Evolutionary conservation across 768 basidiomycete genomes (phyloP).

Genomic region (Leccinellum rugosiceps): DNA sequence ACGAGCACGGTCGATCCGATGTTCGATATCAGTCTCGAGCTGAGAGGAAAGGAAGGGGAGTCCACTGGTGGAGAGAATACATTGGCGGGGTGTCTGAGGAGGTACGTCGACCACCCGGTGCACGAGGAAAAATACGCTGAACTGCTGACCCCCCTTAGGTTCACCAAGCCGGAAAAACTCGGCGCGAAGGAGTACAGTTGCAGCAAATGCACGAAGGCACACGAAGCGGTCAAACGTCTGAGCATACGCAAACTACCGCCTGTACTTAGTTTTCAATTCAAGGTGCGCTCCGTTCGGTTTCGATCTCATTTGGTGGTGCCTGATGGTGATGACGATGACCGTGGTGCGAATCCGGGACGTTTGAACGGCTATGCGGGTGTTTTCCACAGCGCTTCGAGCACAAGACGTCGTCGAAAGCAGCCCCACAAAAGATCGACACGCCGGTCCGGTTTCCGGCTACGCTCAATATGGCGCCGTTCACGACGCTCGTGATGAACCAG

Average conservation of each 20-base stretch:
- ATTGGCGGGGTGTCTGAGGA: constrained; percentile 68
- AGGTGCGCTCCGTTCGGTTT: constrained; percentile 39
- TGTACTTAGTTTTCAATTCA: constrained; percentile 92
- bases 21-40: constrained; percentile 85
- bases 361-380: neutral
- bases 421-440: constrained; percentile 82
- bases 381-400: constrained; percentile 83
- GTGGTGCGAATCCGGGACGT: neutral
- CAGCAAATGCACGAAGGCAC: constrained; percentile 68
- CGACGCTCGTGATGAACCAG: constrained; percentile 56
- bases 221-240: constrained; percentile 83
- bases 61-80: constrained; percentile 54
- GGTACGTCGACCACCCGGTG: constrained; percentile 39
- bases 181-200: constrained; percentile 83
- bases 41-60: constrained; percentile 55
- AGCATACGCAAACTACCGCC: constrained; percentile 84
- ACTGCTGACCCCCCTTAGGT: constrained; percentile 42
- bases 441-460: constrained; percentile 78
- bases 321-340: too few species aligned
- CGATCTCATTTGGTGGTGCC: neutral
- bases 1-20: constrained; percentile 85
- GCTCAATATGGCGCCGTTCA: constrained; percentile 88
- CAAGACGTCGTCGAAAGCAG: constrained; percentile 64
- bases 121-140: too few species aligned
- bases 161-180: constrained; percentile 82